A percentile compares a stretch with the other conserved stretches of the same genome.
phyloP scores from a whole-genome alignment of 768 basidiomycete genomes.

The Gloeopeniophorella convolvens region DNA sequence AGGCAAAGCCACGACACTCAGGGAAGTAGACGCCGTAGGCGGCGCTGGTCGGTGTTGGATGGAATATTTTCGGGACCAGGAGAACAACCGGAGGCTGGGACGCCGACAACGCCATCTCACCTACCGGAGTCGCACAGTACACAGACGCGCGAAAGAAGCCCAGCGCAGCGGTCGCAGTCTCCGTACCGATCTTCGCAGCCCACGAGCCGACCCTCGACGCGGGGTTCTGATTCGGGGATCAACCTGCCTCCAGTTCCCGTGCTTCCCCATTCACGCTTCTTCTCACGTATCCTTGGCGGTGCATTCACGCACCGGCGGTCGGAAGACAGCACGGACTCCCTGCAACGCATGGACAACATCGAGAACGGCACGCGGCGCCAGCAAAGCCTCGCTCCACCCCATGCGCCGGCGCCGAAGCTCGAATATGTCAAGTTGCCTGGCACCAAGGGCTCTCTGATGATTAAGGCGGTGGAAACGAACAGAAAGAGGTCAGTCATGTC shows the following conservation, averaged over 20 bases:
- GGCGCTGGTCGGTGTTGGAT: constrained; percentile 70
- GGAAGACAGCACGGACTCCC: constrained; percentile 43
- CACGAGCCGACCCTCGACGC: not conserved
- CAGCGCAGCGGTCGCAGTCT: not conserved
- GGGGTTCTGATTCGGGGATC: not conserved
- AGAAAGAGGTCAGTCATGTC: constrained; percentile 62
- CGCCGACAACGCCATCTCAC: not conserved
- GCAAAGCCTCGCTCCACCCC: constrained; percentile 34
- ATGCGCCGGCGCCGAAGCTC: constrained; percentile 71
- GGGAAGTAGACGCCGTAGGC: constrained; percentile 40
- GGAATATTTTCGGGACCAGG: constrained; percentile 33
- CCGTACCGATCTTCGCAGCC: not conserved
- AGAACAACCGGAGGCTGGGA: constrained; percentile 19
- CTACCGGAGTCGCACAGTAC: constrained; percentile 2
- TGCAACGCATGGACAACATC: constrained; percentile 30
- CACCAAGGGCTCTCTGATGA: constrained; percentile 75
- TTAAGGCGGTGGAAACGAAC: constrained; percentile 84
- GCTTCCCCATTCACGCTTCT: constrained; percentile 50
- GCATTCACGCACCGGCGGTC: constrained; percentile 54
- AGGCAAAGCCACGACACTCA: constrained; percentile 14
- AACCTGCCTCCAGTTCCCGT: constrained; percentile 27
- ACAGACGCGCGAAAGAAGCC: not conserved
- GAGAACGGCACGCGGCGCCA: constrained; percentile 34
- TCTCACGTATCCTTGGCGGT: constrained; percentile 64
- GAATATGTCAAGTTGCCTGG: constrained; percentile 92